phyloP scores from a whole-genome alignment of 768 basidiomycete genomes.

The Xerocomellus intermedius region DNA sequence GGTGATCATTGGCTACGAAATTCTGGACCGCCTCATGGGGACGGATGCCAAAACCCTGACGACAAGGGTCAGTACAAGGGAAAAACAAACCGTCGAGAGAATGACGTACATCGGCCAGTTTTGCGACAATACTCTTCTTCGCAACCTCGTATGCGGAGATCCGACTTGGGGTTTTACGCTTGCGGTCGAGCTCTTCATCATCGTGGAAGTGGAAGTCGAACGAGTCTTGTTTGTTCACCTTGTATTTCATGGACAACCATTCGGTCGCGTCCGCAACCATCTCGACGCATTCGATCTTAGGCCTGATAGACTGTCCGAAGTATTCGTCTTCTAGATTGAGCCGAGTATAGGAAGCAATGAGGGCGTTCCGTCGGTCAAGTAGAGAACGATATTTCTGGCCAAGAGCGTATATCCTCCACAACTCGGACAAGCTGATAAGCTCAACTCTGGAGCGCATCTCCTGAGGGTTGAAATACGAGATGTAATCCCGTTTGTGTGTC shows the following conservation, averaged over 20 bases:
- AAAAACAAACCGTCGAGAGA: neutral
- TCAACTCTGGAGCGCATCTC: constrained; percentile 63
- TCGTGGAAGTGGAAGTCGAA: constrained; percentile 69
- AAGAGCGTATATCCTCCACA: constrained; percentile 90
- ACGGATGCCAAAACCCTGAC: constrained; percentile 82
- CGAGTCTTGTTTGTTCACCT: constrained; percentile 63
- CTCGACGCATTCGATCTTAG: constrained; percentile 78
- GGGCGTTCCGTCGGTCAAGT: constrained; percentile 63
- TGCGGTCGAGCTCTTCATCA: constrained; percentile 57
- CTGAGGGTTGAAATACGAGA: constrained; percentile 73
- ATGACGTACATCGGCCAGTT: constrained; percentile 71
- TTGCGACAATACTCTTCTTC: constrained; percentile 74
- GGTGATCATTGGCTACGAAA: constrained; percentile 57
- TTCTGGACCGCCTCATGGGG: constrained; percentile 85
- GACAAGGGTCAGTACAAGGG: neutral
- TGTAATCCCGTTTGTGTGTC: constrained; percentile 89
- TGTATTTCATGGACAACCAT: constrained; percentile 86
- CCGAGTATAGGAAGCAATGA: constrained; percentile 64
- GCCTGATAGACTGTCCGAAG: constrained; percentile 66
- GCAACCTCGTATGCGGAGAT: constrained; percentile 81
- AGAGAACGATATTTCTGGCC: constrained; percentile 90
- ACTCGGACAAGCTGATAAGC: constrained; percentile 72
- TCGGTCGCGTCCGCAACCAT: constrained; percentile 88
- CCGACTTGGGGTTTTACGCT: constrained; percentile 79
- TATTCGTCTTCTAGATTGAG: constrained; percentile 72